Base-by-base conservation (phyloP, 2,329 filamentous ascomycete genomes). In the Dissoconium aciculare region DNA sequence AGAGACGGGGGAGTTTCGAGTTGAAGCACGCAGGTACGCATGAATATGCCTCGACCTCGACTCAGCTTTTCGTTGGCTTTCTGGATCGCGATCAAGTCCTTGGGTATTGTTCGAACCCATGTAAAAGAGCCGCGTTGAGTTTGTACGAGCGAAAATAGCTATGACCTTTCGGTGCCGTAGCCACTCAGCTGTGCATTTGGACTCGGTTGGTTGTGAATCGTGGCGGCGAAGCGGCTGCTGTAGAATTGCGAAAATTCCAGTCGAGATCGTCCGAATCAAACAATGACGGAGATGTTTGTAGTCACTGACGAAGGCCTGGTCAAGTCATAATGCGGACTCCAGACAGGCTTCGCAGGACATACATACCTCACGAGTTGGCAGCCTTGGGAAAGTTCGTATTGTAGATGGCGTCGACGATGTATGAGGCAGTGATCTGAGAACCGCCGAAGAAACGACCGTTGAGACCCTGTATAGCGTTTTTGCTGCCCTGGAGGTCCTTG, bases 321-420 rank as follows among this genome's bases (percentile, higher is more conserved):
- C 19, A n/a, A 23, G 19, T 8, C n/a, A 8, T 8, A 8, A 23
- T 23, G 19, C 19, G 8, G 19, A 23, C 8, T n/a, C 8, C 8
- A 23, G 19, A 23, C 8, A 23, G 8, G 8, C 19, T 8, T 8
- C 19, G 19, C 8, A n/a, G 8, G n/a, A n/a, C 19, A 23, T 23
- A 23, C 19, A 23, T 23, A 23, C 19, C 19, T 23, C n/a, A 23
- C 8, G n/a, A 8, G 27, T 45, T 47, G 19, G 41, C 37, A 5
- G 52, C 50, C 36, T 50, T 49, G 8, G 52, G 53, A 28, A 53
- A 55, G 38, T 47, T 53, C 43, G 49, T 51, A 39, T 51, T 89
- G 74, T 95, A 98, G 63, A 98, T 83, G 52, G 87, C 87, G 60
- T 98, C 89, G 57, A 95, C 87, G 62, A 98, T 83, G 57, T 85